phyloP scores from a whole-genome alignment of 441 rosid genomes.

The Breynia disticha region DNA sequence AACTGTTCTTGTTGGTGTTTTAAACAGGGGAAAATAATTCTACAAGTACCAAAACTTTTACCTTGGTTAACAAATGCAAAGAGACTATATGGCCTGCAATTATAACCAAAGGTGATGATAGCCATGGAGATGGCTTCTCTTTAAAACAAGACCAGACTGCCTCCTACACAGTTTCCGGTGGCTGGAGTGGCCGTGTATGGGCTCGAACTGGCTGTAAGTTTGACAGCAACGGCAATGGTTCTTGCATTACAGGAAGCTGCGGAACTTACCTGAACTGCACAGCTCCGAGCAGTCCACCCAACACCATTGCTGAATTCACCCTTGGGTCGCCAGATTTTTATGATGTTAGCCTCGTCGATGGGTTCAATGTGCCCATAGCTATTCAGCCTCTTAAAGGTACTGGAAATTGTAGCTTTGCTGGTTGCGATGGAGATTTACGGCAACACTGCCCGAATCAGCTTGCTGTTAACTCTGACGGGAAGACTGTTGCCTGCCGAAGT shows the following conservation, averaged over 20 bases:
- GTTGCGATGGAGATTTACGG: slow-evolving; percentile 50
- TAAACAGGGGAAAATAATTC: slow-evolving; percentile 16
- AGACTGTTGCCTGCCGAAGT: slow-evolving; percentile 46
- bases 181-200: slow-evolving; percentile 67
- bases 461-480: slow-evolving; percentile 20
- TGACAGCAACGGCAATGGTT: slow-evolving; percentile 22
- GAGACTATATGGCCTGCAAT: slow-evolving; percentile 58
- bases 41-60: slow-evolving; percentile 30
- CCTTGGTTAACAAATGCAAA: slow-evolving; percentile 42
- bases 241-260: slow-evolving; percentile 49
- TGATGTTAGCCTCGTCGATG: slow-evolving; percentile 57
- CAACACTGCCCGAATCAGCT: slow-evolving; percentile 38
- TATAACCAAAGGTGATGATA: slow-evolving; percentile 17
- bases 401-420: slow-evolving; percentile 46
- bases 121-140: slow-evolving; percentile 22
- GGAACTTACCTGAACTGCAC: slow-evolving; percentile 40
- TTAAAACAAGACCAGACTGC: slow-evolving; percentile 32
- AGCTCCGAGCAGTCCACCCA: slow-evolving; percentile 34
- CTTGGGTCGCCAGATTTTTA: slow-evolving; percentile 38
- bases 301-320: slow-evolving; percentile 46
- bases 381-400: slow-evolving; percentile 31
- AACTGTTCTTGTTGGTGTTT: background rate
- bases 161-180: slow-evolving; percentile 19
- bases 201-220: slow-evolving; percentile 49
- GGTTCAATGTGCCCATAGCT: slow-evolving; percentile 45